These are phyloP conservation scores for button mushroom (Agaricus bisporus) DNA, from an alignment of 768 basidiomycete species.

Conservation along the genomic window DNA sequence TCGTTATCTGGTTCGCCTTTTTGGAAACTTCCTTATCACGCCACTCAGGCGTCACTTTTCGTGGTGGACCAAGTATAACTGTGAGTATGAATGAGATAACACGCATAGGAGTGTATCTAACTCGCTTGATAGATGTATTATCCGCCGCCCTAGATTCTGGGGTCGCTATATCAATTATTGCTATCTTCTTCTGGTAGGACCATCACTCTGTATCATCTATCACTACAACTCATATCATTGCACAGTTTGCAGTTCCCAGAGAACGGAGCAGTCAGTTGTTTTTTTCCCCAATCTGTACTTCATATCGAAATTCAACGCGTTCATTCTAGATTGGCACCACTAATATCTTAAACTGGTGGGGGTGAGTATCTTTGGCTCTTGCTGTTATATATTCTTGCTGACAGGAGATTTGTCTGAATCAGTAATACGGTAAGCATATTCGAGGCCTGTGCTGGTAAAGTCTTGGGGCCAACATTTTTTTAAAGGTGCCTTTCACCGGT, in stretches of 20 bases:
- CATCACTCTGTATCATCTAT: conserved; percentile 10
- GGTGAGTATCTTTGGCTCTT: conserved; percentile 17
- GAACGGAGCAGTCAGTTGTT: conserved; percentile 27
- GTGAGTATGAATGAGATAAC: conserved; percentile 23
- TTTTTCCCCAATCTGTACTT: neutral
- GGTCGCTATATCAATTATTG: conserved; percentile 51
- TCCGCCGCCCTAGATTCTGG: conserved; percentile 70
- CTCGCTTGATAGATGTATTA: conserved; percentile 42
- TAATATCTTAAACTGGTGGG: conserved; percentile 29
- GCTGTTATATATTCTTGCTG: neutral
- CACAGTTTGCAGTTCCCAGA: conserved; percentile 29
- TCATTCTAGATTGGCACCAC: conserved; percentile 20
- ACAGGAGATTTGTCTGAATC: conserved; percentile 6
- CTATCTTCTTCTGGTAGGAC: conserved; percentile 53
- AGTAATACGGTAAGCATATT: conserved; percentile 34
- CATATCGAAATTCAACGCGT: neutral
- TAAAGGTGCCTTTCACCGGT: conserved; percentile 18
- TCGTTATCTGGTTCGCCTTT: neutral
- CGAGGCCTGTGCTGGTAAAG: conserved; percentile 26
- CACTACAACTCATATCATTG: neutral
- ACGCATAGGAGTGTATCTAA: neutral
- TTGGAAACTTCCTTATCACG: neutral
- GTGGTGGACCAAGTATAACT: conserved; percentile 75
- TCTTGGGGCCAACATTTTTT: conserved; percentile 16
- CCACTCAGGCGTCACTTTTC: conserved; percentile 45